Evolutionary conservation across 192 early-diverging fungal genomes (phyloP), one percentile per base, ranked within the genome.

Genomic region (Backusella tarrabulga): DNA sequence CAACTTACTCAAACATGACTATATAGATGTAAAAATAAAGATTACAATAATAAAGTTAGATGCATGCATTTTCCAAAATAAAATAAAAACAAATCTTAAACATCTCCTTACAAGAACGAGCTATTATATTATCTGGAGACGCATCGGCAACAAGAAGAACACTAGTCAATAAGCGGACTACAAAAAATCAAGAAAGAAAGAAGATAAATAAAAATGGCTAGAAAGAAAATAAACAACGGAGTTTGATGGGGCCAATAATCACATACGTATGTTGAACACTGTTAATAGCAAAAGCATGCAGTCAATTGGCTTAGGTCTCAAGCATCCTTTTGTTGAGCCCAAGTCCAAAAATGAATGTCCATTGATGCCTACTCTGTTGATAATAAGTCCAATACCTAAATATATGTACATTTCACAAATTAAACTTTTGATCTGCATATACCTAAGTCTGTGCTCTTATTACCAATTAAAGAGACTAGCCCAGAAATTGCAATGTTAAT

Each of bases 281-380:
- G 79, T 80, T 15, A 80, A 46, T 34, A 75, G 46, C 1, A 74
- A 52, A 19, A 80, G 21, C 21, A 80, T 60, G 26, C 79, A 72
- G 50, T 80, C 79, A 6, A 80, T 75, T 52, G 79, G 79, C n/a
- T 80, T 80, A 19, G 79, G 79, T 34, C 79, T 74, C 26, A 80
- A 72, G 29, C 74, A 56, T 7, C 79, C 79, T 41, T 54, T 73
- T 15, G 35, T 52, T 2, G 52, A 41, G 19, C 67, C 54, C 12
- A 42, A 34, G 8, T 70, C 74, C 66, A 76, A 66, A 19, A 80
- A 36, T 15, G 40, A 35, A 70, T 80, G 79, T 38, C 79, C 79
- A 67, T 80, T 75, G 12, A 73, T 42, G 29, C 76, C 19, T 15
- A 76, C 21, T 23, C 79, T 44, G 35, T 72, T 68, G 23, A 21